Evolutionary conservation across 257 asterid genomes (phyloP).

Genomic region (Cynanchum wilfordii): DNA sequence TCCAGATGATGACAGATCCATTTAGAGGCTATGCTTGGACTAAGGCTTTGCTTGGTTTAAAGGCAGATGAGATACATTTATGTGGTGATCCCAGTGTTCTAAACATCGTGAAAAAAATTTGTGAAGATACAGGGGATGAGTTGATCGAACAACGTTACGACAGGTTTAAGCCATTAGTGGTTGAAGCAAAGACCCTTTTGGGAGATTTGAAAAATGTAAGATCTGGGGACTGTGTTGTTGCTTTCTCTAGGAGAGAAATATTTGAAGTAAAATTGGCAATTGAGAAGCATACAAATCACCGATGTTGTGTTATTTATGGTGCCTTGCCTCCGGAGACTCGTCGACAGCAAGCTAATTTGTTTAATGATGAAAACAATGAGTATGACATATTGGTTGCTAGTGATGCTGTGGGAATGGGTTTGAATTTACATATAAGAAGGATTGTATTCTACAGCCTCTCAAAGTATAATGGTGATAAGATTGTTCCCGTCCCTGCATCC

Average conservation of each 20-base stretch:
- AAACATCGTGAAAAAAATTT: slow-evolving; percentile 52
- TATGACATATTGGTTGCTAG: slow-evolving; percentile 86
- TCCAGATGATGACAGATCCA: slow-evolving; percentile 92
- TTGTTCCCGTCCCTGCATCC: slow-evolving; percentile 78
- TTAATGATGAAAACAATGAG: slow-evolving; percentile 63
- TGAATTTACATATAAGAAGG: slow-evolving; percentile 79
- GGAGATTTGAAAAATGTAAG: slow-evolving; percentile 78
- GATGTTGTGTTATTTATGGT: slow-evolving; percentile 89
- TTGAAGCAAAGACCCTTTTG: slow-evolving; percentile 83
- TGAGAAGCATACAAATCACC: slow-evolving; percentile 77
- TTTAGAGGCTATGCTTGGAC: slow-evolving; percentile 94
- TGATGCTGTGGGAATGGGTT: slow-evolving; percentile 99
- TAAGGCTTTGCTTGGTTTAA: slow-evolving; percentile 78
- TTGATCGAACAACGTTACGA: slow-evolving; percentile 63
- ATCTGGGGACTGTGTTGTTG: slow-evolving; percentile 91
- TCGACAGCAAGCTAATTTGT: slow-evolving; percentile 77
- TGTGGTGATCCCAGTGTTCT: slow-evolving; percentile 99
- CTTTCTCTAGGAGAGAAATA: slow-evolving; percentile 89
- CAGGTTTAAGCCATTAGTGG: slow-evolving; percentile 86
- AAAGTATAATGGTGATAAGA: slow-evolving; percentile 78
- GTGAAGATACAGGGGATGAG: slow-evolving; percentile 81
- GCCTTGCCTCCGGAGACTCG: slow-evolving; percentile 97
- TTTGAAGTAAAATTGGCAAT: slow-evolving; percentile 85
- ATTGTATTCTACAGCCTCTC: slow-evolving; percentile 60
- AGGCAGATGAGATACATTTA: slow-evolving; percentile 91